Evolutionary conservation across 179 eudicot genomes (phyloP).

Genomic region (Beta corolliflora): DNA sequence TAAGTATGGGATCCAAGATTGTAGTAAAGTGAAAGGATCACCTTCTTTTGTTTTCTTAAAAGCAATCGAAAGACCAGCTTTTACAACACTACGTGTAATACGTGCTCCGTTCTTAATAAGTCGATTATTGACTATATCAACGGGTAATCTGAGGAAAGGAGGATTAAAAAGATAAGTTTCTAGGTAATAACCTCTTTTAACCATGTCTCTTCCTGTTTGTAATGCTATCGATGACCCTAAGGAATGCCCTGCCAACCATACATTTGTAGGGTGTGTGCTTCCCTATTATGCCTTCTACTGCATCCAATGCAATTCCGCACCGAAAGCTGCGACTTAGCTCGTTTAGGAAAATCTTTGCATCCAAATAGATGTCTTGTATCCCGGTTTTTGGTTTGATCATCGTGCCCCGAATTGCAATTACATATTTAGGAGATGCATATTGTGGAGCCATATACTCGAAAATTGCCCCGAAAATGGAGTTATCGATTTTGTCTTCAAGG

Average conservation of each 20-base stretch:
- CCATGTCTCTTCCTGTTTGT: slow-evolving; percentile 79
- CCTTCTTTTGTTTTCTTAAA: slow-evolving; percentile 26
- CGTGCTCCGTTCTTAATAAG: slow-evolving; percentile 56
- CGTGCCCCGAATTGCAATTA: slow-evolving; percentile 76
- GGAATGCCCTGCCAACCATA: slow-evolving; percentile 86
- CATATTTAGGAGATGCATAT: slow-evolving; percentile 38
- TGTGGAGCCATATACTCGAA: slow-evolving; percentile 36
- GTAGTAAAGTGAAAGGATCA: slow-evolving; percentile 46
- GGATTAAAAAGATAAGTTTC: slow-evolving; percentile 78
- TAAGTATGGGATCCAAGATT: slow-evolving; percentile 61
- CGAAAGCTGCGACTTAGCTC: slow-evolving; percentile 58
- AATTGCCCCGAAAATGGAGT: slow-evolving; percentile 73
- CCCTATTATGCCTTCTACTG: slow-evolving; percentile 53
- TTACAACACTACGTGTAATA: slow-evolving; percentile 52
- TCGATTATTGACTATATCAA: slow-evolving; percentile 51
- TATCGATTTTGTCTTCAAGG: slow-evolving; percentile 48
- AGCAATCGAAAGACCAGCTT: slow-evolving; percentile 63
- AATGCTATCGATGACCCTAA: slow-evolving; percentile 81
- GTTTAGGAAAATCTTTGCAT: slow-evolving; percentile 51
- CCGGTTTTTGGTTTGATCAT: slow-evolving; percentile 57
- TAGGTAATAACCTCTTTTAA: slow-evolving; percentile 46
- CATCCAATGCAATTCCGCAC: slow-evolving; percentile 58
- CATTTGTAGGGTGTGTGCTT: slow-evolving; percentile 34
- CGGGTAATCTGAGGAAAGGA: slow-evolving; percentile 60
- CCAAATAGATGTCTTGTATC: slow-evolving; percentile 58